A percentile compares a stretch with the other conserved stretches of the same genome.
Evolutionary conservation across 768 basidiomycete genomes (phyloP).

Genomic region (Trametes sanguinea): DNA sequence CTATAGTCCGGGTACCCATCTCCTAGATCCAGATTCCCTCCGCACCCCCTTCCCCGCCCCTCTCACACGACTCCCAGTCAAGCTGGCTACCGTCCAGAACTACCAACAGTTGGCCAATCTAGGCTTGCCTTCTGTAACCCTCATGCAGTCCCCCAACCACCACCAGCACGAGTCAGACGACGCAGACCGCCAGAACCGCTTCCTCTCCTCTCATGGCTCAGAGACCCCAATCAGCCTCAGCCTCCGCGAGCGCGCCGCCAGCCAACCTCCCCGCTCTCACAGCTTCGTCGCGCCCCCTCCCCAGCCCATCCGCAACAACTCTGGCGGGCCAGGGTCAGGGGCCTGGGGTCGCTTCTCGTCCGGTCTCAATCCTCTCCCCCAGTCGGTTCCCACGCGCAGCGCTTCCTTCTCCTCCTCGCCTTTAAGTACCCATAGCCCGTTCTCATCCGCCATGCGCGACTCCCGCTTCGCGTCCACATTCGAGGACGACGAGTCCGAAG

Average conservation of each 20-base stretch:
- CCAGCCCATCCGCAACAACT: slow-evolving; percentile 52
- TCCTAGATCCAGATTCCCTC: slow-evolving; percentile 20
- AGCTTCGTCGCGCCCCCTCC: slow-evolving; percentile 53
- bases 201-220: slow-evolving; percentile 46
- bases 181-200: slow-evolving; percentile 62
- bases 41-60: neutral
- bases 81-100: slow-evolving; percentile 32
- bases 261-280: slow-evolving; percentile 64
- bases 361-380: slow-evolving; percentile 47
- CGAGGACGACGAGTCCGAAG: slow-evolving; percentile 79
- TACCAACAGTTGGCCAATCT: slow-evolving; percentile 28
- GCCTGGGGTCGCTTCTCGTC: slow-evolving; percentile 41
- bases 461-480: slow-evolving; percentile 72
- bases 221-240: slow-evolving; percentile 44
- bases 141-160: slow-evolving; percentile 37
- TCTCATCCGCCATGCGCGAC: slow-evolving; percentile 67
- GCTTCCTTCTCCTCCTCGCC: slow-evolving; percentile 63
- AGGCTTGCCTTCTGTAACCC: slow-evolving; percentile 30
- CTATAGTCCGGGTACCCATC: slow-evolving; percentile 22
- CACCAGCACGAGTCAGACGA: slow-evolving; percentile 46
- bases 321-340: slow-evolving; percentile 39
- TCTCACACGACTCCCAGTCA: slow-evolving; percentile 21
- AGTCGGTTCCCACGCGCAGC: slow-evolving; percentile 63
- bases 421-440: slow-evolving; percentile 47
- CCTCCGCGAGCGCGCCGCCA: slow-evolving; percentile 64